A percentile compares a stretch with the other conserved stretches of the same genome.
Evolutionary conservation across 176 grass and related monocot species (phyloP).

Genomic region (barley (Hordeum vulgare)): MorexV3_pseudomolecules_assembly NC_058520.1:108235034-108235533

Average conservation of each 20-base stretch:
- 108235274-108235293: not conserved
- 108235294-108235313: not conserved
- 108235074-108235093: not conserved
- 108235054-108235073: not conserved
- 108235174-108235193: not conserved
- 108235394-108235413: too few species aligned
- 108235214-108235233: not conserved
- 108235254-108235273: not conserved
- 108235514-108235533: too few species aligned
- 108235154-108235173: not conserved
- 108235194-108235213: not conserved
- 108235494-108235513: too few species aligned
- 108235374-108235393: not conserved
- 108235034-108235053: not conserved
- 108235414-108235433: too few species aligned
- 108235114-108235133: not conserved
- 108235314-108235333: not conserved
- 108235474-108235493: too few species aligned
- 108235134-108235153: not conserved
- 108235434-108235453: too few species aligned
- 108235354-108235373: not conserved
- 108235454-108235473: too few species aligned
- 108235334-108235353: not conserved
- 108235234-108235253: not conserved
- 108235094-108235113: not conserved